phyloP scores from a whole-genome alignment of 2,329 filamentous ascomycete genomes.

The Camillea tinctor region DNA sequence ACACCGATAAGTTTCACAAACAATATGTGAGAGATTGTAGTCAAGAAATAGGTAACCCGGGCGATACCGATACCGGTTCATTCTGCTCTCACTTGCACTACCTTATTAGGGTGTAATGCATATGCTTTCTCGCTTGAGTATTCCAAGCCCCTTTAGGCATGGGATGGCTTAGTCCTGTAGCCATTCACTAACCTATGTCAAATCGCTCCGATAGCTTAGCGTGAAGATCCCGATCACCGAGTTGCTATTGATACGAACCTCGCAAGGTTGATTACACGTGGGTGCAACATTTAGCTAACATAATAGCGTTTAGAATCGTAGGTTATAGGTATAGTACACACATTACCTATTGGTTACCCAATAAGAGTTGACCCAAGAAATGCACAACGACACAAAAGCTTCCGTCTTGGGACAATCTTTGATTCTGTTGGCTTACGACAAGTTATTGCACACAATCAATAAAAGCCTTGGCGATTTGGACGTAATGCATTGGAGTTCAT shows the following conservation, averaged over 20 bases:
- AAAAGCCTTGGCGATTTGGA: no score
- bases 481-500: no score
- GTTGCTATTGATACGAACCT: neutral
- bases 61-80: conserved; percentile 12
- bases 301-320: neutral
- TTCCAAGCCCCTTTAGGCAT: neutral
- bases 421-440: no score
- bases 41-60: neutral
- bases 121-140: no score
- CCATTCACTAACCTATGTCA: neutral
- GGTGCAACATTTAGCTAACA: neutral
- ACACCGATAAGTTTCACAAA: neutral
- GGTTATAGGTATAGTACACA: neutral
- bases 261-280: neutral
- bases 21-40: neutral
- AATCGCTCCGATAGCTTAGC: neutral
- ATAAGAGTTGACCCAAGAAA: neutral
- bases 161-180: neutral
- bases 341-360: neutral
- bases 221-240: neutral
- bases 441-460: no score
- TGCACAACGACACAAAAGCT: no score
- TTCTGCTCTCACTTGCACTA: neutral
- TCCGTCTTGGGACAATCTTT: no score
- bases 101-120: neutral